These are phyloP conservation scores for Termitomyces sp. DNA, from an alignment of 768 basidiomycete species.

Conservation along the genomic window DNA sequence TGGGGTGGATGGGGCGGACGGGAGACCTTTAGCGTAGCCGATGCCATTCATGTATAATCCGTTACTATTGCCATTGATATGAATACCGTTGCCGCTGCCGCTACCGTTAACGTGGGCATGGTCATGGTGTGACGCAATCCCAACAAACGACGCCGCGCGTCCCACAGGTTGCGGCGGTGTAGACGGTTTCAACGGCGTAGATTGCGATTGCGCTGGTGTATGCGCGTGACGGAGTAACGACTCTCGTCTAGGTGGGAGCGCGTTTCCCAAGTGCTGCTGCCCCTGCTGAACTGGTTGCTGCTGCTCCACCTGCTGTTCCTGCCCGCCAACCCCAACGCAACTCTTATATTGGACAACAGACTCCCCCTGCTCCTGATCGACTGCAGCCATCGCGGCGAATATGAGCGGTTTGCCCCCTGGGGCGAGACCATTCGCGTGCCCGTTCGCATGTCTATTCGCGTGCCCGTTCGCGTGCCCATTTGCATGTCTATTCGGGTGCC, in stretches of 20 bases:
- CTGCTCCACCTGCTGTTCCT: background rate
- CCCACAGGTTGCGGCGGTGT: too few species aligned
- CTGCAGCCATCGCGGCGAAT: conserved; percentile 53
- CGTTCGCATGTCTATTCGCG: too few species aligned
- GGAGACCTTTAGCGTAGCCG: too few species aligned
- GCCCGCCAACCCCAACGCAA: background rate
- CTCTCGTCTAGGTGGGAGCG: background rate
- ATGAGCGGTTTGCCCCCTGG: conserved; percentile 53
- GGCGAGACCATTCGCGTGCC: background rate
- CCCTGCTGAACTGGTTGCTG: background rate
- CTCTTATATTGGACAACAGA: too few species aligned
- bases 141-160: too few species aligned
- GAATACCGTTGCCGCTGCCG: background rate
- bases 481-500: too few species aligned
- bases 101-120: background rate
- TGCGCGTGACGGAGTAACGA: background rate
- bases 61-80: background rate
- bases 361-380: conserved; percentile 16
- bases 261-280: background rate
- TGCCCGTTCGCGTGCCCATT: too few species aligned
- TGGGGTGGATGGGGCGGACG: too few species aligned
- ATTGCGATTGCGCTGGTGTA: too few species aligned
- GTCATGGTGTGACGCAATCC: background rate
- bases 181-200: background rate
- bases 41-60: too few species aligned